Percentiles rank a stretch among this genome's conserved stretches.
These are phyloP conservation scores for Cudoniella acicularis DNA, from an alignment of 495 filamentous ascomycete genomes.

Conservation along the genomic window DNA sequence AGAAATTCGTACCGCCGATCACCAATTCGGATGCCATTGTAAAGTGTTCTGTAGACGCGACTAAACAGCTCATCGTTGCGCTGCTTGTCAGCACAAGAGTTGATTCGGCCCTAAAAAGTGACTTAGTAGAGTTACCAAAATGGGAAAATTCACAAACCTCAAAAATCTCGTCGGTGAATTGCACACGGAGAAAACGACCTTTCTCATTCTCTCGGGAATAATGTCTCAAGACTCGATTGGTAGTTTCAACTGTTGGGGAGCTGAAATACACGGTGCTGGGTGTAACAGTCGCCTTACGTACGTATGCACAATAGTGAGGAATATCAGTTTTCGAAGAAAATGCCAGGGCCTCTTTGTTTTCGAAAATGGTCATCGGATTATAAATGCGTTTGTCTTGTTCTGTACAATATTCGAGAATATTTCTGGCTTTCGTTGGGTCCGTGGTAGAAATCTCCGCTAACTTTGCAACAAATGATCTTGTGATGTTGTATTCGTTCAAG, in stretches of 20 bases:
- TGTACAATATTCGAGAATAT: conserved; percentile 60
- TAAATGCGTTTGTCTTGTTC: conserved; percentile 56
- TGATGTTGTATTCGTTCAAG: conserved; percentile 77
- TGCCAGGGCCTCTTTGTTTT: conserved; percentile 39
- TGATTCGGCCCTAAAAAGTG: conserved; percentile 47
- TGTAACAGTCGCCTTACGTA: conserved; percentile 74
- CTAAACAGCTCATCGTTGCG: conserved; percentile 69
- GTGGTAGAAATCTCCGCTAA: conserved; percentile 48
- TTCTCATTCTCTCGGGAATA: conserved; percentile 62
- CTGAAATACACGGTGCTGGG: conserved; percentile 77
- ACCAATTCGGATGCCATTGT: conserved; percentile 77
- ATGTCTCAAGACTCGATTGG: conserved; percentile 79
- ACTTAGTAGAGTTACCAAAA: conserved; percentile 20
- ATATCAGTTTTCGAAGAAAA: conserved; percentile 49
- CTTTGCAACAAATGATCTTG: conserved; percentile 56
- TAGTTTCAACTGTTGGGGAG: conserved; percentile 75
- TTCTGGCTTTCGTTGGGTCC: conserved; percentile 34
- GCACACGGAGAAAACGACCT: conserved; percentile 77
- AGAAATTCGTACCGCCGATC: conserved; percentile 83
- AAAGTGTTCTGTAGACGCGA: conserved; percentile 66
- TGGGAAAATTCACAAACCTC: conserved; percentile 30
- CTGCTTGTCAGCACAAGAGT: conserved; percentile 45
- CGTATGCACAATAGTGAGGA: conserved; percentile 66
- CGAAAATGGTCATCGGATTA: conserved; percentile 74
- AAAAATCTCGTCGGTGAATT: conserved; percentile 81